A percentile compares a stretch with the other conserved stretches of the same genome.
These are phyloP conservation scores for Fusarium marasasianum DNA, from an alignment of 2,329 filamentous ascomycete genomes.

Conservation along the genomic window DNA sequence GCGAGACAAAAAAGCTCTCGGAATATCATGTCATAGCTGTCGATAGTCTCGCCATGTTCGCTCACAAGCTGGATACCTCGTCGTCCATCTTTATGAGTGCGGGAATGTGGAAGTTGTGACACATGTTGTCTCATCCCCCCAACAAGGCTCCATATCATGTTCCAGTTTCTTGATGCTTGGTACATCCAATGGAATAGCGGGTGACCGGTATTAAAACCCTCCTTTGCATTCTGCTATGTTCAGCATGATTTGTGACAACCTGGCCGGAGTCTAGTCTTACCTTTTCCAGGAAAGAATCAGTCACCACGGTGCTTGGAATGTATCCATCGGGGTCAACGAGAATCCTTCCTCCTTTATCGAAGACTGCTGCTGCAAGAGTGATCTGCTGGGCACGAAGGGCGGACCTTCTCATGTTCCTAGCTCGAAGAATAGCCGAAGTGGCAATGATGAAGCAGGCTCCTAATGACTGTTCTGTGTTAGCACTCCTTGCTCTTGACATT, in stretches of 20 bases:
- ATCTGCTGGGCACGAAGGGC: conserved; percentile 70
- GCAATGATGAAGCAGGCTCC: conserved; percentile 69
- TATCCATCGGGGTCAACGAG: conserved; percentile 76
- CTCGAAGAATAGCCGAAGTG: conserved; percentile 62
- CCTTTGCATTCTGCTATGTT: conserved; percentile 59
- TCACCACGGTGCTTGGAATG: conserved; percentile 79
- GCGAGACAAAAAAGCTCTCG: conserved; percentile 86
- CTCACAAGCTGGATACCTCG: conserved; percentile 56
- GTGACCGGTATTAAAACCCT: conserved; percentile 80
- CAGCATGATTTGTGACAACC: conserved; percentile 1
- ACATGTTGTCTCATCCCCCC: conserved; percentile 78
- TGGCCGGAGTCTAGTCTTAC: conserved; percentile 47
- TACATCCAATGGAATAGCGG: conserved; percentile 90
- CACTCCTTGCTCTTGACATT: background rate
- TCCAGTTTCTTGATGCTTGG: conserved; percentile 82
- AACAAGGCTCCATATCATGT: conserved; percentile 71
- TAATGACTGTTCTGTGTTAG: conserved; percentile 59
- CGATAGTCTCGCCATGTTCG: conserved; percentile 66
- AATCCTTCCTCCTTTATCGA: conserved; percentile 72
- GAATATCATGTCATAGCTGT: conserved; percentile 79
- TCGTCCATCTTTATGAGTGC: conserved; percentile 34
- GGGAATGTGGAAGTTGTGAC: conserved; percentile 53
- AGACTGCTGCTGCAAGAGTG: conserved; percentile 68
- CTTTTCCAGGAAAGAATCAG: conserved; percentile 76
- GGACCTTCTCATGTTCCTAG: conserved; percentile 61